Evolutionary conservation across 2,329 filamentous ascomycete genomes (phyloP), one percentile per base, ranked within the genome.

Genomic region (Hypoxylon sp.): DNA sequence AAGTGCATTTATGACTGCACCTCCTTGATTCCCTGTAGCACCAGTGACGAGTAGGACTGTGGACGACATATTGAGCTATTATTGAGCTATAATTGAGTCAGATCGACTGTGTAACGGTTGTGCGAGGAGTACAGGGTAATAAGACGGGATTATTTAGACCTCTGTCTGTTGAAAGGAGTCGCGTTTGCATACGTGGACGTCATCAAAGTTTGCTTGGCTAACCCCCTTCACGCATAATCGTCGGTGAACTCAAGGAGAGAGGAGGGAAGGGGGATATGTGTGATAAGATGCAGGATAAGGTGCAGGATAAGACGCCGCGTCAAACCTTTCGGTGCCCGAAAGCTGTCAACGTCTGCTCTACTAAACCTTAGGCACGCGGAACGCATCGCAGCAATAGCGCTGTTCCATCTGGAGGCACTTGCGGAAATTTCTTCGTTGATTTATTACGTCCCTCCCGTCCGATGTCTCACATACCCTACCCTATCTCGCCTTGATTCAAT

Each of bases 1-100:
- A 32, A 85, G 76, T 5, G 80, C 79, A 51, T 78, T 73, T 56
- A 84, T 77, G 5, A 82, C 78, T 45, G 80, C 77, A 21, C 81
- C 77, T 23, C 83, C 83, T 71, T 85, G 83, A 34, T 82, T 81
- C 46, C 83, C 83, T 0, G 83, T 84, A 11, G 81, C 82, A 41
- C 82, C 82, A 19, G 80, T 81, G 51, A 84, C 73, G 61, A 85
- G 78, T 54, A 83, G 71, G 12, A 71, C 53, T 69, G 74, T 76
- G 39, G 54, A 41, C 29, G 74, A 50, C 76, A 78, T 78, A 47
- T 34, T 73, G 63, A 41, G 39, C 54, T 19, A 27, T 23, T 52
- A 46, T 41, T 29, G 27, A 47, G 30, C 16, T 41, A 21, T 37
- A 41, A 25, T 39, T 12, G 50, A n/a, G 21, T 19, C 21, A 27